These are phyloP conservation scores for Purshia tridentata DNA, from an alignment of 306 rosid genomes.

Conservation along the genomic window DNA sequence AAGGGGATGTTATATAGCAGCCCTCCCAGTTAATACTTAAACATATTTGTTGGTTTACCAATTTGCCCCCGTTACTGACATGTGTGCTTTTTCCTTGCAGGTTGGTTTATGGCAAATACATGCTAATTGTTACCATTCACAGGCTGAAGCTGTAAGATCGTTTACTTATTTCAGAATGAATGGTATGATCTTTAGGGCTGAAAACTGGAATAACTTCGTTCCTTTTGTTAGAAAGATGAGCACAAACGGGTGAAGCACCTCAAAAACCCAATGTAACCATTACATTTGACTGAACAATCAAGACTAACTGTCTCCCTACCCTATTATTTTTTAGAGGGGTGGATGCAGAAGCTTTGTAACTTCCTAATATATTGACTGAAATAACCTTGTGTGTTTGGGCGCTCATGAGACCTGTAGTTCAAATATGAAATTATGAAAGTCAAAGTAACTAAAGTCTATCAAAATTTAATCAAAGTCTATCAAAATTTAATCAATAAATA, in stretches of 20 bases:
- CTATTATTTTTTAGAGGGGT: neutral
- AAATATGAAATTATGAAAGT: neutral
- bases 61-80: neutral
- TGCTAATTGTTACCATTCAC: slow-evolving; percentile 34
- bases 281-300: neutral
- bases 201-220: slow-evolving; percentile 39
- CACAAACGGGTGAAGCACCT: slow-evolving; percentile 11
- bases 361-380: neutral
- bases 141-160: slow-evolving; percentile 31
- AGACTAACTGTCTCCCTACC: neutral
- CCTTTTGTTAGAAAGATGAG: slow-evolving; percentile 35
- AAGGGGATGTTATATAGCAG: too few species aligned
- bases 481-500: neutral
- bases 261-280: neutral
- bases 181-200: slow-evolving; percentile 28
- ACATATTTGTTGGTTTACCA: neutral
- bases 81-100: slow-evolving; percentile 21
- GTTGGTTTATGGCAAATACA: slow-evolving; percentile 40
- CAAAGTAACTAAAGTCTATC: neutral
- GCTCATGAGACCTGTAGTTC: neutral
- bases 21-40: too few species aligned
- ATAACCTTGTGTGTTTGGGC: neutral
- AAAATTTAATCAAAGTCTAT: neutral
- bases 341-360: neutral
- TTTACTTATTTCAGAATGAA: slow-evolving; percentile 38